Evolutionary conservation across 177 flowering plant species (phyloP).

Genomic region (Telopea speciosissima): DNA sequence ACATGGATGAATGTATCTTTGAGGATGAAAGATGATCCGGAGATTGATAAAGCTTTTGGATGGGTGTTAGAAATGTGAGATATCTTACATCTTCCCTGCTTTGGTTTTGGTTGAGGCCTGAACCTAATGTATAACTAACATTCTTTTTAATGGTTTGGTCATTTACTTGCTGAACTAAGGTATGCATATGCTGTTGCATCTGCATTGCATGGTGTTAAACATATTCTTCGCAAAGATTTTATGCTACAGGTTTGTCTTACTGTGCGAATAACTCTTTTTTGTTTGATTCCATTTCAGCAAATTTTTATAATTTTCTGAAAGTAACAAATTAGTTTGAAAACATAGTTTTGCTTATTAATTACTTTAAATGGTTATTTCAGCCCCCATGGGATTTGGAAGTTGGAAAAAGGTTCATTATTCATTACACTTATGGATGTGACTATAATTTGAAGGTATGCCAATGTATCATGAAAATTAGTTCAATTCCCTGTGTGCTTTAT

Average conservation of each 20-base stretch:
- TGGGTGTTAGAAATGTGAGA: conserved; percentile 63
- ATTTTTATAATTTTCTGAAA: background rate
- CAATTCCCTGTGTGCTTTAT: background rate
- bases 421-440: conserved; percentile 91
- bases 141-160: conserved; percentile 1
- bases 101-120: conserved; percentile 2
- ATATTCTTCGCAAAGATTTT: conserved; percentile 87
- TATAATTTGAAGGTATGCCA: conserved; percentile 65
- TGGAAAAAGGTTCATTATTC: conserved; percentile 61
- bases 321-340: background rate
- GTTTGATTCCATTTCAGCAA: background rate
- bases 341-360: no score
- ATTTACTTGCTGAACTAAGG: conserved; percentile 37
- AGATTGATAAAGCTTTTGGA: conserved; percentile 51
- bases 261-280: background rate
- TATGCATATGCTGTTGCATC: conserved; percentile 99
- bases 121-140: background rate
- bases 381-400: conserved; percentile 79
- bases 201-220: conserved; percentile 82
- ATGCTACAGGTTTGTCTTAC: conserved; percentile 77
- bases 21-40: conserved; percentile 50
- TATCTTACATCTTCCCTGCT: background rate
- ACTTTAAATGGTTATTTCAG: conserved; percentile 31
- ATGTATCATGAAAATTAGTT: background rate
- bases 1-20: conserved; percentile 61